A percentile compares a stretch with the other conserved stretches of the same genome.
Evolutionary conservation across 2,329 filamentous ascomycete species (phyloP).

Genomic region (Colletotrichum sp.): DNA sequence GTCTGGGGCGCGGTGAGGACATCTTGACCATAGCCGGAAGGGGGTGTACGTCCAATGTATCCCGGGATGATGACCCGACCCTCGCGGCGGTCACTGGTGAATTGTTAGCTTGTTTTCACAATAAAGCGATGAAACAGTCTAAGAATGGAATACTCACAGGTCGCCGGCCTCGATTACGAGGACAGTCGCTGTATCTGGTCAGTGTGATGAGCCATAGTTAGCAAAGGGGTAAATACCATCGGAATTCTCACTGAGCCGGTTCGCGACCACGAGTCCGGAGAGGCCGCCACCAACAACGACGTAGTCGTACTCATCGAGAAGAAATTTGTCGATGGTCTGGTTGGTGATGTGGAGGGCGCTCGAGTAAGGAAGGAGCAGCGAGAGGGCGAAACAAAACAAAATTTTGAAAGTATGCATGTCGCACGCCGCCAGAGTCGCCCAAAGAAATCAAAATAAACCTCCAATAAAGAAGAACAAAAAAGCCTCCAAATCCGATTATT

Average conservation of each 20-base stretch:
- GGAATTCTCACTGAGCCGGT: conserved; percentile 44
- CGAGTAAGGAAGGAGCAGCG: neutral
- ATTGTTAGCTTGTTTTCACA: neutral
- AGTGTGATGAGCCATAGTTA: neutral
- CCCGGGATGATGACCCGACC: conserved; percentile 21
- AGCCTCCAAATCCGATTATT: neutral
- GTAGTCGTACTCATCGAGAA: conserved; percentile 34
- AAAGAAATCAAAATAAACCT: neutral
- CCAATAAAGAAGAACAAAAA: neutral
- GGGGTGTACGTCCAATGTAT: conserved; percentile 18
- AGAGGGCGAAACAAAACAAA: neutral
- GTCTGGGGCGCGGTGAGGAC: conserved; percentile 33
- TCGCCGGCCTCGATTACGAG: conserved; percentile 23
- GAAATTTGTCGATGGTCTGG: conserved; percentile 2
- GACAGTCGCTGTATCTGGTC: conserved; percentile 13
- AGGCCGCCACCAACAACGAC: conserved; percentile 51
- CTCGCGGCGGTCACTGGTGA: conserved; percentile 13
- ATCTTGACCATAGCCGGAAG: conserved; percentile 30
- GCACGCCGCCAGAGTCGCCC: neutral
- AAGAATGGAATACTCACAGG: conserved; percentile 8
- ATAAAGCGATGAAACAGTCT: no score
- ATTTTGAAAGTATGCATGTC: neutral
- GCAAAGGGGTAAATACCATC: conserved; percentile 10
- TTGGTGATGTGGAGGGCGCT: conserved; percentile 6
- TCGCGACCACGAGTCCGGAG: conserved; percentile 48